Base-by-base conservation (phyloP, 805 yeast genomes). In the Myxozyma neglecta region DNA sequence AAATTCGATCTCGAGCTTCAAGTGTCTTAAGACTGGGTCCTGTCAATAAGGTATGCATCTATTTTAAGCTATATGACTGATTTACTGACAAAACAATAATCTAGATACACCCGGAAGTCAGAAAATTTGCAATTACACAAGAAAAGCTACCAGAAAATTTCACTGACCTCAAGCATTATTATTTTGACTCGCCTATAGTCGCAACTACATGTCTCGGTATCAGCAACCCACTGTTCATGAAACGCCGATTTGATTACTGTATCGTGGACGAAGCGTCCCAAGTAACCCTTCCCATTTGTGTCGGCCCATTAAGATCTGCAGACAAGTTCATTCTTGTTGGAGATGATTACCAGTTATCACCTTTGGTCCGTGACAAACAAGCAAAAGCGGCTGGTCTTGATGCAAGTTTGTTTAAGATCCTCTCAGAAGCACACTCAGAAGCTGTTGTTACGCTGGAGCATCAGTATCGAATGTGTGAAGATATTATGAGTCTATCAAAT, bases 191-290 rank as follows among this genome's bases (percentile, higher is more conserved):
- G 0, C 83, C 82, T 16, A 86, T 94, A 2, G 94, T 94, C 1
- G 99, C 97, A 0, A 82, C 91, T 1, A 94, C 99, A 0, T 89
- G 96, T 70, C 77, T 93, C 48, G 92, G 96, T 0, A 81, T 90
- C 16, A 80, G 76, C 40, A 90, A 87, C 35, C 79, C 85, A 71
- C 73, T 85, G 1, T 86, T 91, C 69, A 56, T 75, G 81, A 69
- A 78, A 69, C 74, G 83, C 39, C 79, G 76, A 14, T 94, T 94
- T 74, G 99, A 94, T 70, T 93, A 89, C 71, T 96, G 97, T 71
- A 91, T 94, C 46, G 82, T 94, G 48, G 99, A 94, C 73, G 99
- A 94, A 73, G 98, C 98, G 0, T 91, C 97, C 0, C 99, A 94
- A 71, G 89, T 93, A 0, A 87, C 97, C 0, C 80, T 93, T 80